Conservation (phyloP, 257 asterid genomes). For the Solanum rostratum region DNA sequence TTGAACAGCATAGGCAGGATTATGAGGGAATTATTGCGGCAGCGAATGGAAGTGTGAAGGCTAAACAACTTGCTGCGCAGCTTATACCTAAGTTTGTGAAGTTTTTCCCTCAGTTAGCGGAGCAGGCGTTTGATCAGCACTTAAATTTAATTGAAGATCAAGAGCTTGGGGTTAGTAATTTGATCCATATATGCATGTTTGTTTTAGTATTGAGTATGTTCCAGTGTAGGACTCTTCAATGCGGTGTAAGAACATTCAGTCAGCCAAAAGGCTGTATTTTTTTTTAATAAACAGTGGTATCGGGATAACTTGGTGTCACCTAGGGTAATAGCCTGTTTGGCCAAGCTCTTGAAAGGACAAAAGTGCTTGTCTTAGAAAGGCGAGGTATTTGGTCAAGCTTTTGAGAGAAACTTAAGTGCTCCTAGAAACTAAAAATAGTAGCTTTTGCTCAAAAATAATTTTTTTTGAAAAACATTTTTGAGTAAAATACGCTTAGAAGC, state of each 20-base stretch:
- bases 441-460: neutral
- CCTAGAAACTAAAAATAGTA: neutral
- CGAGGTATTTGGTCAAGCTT: too few relatives aligned
- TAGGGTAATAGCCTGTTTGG: neutral
- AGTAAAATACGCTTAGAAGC: neutral
- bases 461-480: neutral
- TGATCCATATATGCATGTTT: neutral
- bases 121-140: slow-evolving; percentile 80
- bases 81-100: slow-evolving; percentile 85
- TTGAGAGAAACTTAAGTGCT: neutral
- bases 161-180: slow-evolving; percentile 66
- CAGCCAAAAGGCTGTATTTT: neutral
- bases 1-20: slow-evolving; percentile 49
- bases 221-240: neutral
- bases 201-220: neutral
- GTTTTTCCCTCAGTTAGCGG: slow-evolving; percentile 63
- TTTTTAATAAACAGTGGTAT: neutral
- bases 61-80: slow-evolving; percentile 91
- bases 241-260: neutral
- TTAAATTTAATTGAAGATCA: slow-evolving; percentile 62
- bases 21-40: slow-evolving; percentile 81
- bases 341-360: neutral
- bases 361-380: neutral
- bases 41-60: slow-evolving; percentile 72
- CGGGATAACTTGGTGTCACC: neutral